These are phyloP conservation scores for Globisporangium polare DNA, from an alignment of 352 stramenopile species.

Conservation along the genomic window DNA sequence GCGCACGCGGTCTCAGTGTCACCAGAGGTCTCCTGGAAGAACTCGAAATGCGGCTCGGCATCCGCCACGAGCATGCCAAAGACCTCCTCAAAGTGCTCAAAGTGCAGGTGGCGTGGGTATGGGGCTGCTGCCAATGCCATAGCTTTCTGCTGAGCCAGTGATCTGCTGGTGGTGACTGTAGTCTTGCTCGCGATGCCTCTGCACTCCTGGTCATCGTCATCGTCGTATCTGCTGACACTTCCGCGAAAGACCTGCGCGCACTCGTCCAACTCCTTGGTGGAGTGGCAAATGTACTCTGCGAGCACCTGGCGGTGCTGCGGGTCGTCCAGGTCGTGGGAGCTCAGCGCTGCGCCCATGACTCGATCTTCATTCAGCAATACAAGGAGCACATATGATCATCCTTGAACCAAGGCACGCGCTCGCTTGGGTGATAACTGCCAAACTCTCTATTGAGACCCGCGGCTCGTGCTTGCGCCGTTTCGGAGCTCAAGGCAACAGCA, in stretches of 20 bases:
- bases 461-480: neutral
- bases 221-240: constrained; percentile 22
- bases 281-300: constrained; percentile 49
- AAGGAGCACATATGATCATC: neutral
- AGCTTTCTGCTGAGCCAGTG: neutral
- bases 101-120: constrained; percentile 47
- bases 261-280: constrained; percentile 43
- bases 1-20: constrained; percentile 33
- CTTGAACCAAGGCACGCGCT: neutral
- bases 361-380: neutral
- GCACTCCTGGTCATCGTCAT: constrained; percentile 10
- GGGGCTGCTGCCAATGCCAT: constrained; percentile 3
- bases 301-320: constrained; percentile 36
- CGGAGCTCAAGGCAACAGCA: too few relatives aligned
- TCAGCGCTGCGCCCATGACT: constrained; percentile 24
- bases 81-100: constrained; percentile 63
- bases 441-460: neutral
- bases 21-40: constrained; percentile 37
- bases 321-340: constrained; percentile 16
- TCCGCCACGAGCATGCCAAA: constrained; percentile 73
- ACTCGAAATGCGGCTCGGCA: constrained; percentile 57
- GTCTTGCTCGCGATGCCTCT: neutral
- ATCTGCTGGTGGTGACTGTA: neutral
- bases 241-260: constrained; percentile 54
- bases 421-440: neutral